Conservation (phyloP, 2,329 filamentous ascomycete species). For the Neocucurbitaria cava region DNA sequence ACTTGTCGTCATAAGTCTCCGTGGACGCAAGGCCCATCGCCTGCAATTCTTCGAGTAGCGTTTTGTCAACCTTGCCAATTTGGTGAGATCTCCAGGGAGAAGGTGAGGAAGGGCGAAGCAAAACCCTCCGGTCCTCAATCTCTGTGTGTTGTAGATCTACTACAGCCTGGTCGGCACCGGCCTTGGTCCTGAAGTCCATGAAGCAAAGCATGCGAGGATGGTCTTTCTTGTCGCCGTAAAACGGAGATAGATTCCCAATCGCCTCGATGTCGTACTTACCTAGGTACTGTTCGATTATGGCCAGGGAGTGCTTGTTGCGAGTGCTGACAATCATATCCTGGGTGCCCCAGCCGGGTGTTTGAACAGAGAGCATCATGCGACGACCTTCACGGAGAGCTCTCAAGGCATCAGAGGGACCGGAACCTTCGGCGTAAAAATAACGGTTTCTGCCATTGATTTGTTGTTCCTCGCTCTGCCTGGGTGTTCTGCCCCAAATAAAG, state of each 20-base stretch:
- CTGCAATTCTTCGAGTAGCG: constrained; percentile 18
- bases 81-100: constrained; percentile 18
- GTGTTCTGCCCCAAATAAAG: constrained; percentile 13
- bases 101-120: constrained; percentile 4
- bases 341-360: constrained; percentile 26
- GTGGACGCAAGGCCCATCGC: constrained; percentile 17
- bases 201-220: constrained; percentile 20
- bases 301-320: constrained; percentile 1
- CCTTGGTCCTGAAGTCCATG: constrained; percentile 33
- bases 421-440: constrained; percentile 15
- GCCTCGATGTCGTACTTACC: constrained; percentile 26
- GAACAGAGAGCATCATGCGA: constrained; percentile 22
- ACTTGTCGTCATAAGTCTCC: constrained; percentile 21
- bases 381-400: constrained; percentile 25
- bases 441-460: background rate
- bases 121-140: constrained; percentile 19
- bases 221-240: constrained; percentile 10
- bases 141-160: constrained; percentile 16
- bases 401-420: constrained; percentile 13
- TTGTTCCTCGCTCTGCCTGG: background rate
- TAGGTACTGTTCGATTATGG: constrained; percentile 16
- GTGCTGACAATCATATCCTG: background rate
- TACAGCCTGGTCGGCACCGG: constrained; percentile 26
- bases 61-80: constrained; percentile 18
- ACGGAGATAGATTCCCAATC: constrained; percentile 11